phyloP scores from a whole-genome alignment of 1,284 basidiomycete species.

The Pyrrhoderma lamaoense region DNA sequence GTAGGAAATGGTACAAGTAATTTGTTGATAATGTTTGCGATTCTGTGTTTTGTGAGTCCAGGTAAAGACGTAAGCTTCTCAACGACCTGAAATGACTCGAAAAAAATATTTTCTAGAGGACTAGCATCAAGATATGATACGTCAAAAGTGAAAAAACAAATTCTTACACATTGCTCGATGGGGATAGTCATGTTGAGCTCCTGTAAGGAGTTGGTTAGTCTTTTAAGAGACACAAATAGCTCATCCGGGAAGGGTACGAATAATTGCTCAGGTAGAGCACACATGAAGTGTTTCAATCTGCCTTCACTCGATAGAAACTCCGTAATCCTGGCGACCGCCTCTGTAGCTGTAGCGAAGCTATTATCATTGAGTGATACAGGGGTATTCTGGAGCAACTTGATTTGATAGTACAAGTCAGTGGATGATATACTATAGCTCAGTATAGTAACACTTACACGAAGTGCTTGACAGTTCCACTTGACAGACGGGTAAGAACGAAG shows the following conservation, averaged over 20 bases:
- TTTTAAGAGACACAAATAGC: neutral
- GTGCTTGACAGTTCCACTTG: slow-evolving; percentile 2
- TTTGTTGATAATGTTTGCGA: too few relatives aligned
- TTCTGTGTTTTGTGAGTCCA: neutral
- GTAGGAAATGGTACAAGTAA: neutral
- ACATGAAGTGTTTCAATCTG: slow-evolving; percentile 11
- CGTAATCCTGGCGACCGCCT: neutral
- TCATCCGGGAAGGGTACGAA: neutral
- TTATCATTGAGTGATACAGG: too few relatives aligned
- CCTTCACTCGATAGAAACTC: slow-evolving; percentile 4
- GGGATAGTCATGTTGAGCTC: slow-evolving; percentile 6
- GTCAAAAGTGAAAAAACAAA: neutral
- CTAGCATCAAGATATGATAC: neutral
- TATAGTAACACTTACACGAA: slow-evolving; percentile 3
- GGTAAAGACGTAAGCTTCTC: slow-evolving; percentile 5
- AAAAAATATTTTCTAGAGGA: slow-evolving; percentile 4
- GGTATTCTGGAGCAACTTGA: too few relatives aligned
- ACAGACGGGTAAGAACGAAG: slow-evolving; percentile 7
- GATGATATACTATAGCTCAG: too few relatives aligned
- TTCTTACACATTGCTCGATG: slow-evolving; percentile 2
- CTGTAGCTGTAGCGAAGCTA: too few relatives aligned
- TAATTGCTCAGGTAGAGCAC: slow-evolving; percentile 11
- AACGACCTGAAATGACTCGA: slow-evolving; percentile 6
- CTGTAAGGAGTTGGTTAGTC: slow-evolving; percentile 2
- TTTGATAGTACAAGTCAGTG: too few relatives aligned